Percentiles rank a stretch among this genome's conserved stretches.
Conservation (phyloP, 148 eudicot species). For the Persicaria tinctoria region DNA sequence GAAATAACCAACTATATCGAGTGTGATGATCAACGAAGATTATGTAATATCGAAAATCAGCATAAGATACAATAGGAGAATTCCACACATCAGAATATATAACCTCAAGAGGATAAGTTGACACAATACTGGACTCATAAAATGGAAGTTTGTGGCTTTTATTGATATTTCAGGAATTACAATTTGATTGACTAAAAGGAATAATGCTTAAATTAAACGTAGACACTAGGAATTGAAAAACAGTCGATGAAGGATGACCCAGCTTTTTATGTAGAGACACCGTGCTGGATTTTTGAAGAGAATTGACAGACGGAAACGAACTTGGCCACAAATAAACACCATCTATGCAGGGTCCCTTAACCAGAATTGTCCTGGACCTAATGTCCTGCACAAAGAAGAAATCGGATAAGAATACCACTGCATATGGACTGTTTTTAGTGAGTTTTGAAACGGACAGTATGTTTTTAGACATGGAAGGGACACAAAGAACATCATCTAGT, state of each 20-base stretch:
- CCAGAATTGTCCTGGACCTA: not conserved
- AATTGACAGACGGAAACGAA: not conserved
- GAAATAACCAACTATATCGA: not conserved
- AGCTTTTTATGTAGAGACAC: not conserved
- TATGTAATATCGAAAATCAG: not conserved
- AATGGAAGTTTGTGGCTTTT: not conserved
- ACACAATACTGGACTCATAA: not conserved
- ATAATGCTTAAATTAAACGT: not conserved
- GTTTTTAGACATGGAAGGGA: not conserved
- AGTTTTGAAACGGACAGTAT: not conserved
- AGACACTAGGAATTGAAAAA: not conserved
- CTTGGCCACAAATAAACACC: not conserved
- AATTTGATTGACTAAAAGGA: not conserved
- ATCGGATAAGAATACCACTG: not conserved
- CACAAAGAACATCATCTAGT: not conserved
- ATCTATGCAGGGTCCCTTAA: not conserved
- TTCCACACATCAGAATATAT: not conserved
- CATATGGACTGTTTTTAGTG: not conserved
- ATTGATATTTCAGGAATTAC: not conserved
- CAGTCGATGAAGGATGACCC: not conserved
- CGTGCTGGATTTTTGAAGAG: not conserved
- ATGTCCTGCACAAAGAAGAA: not conserved
- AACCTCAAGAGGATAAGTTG: not conserved
- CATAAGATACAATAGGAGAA: not conserved
- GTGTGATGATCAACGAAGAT: not conserved